A percentile compares a stretch with the other conserved stretches of the same genome.
These are phyloP conservation scores for Leptodermis oblonga DNA, from an alignment of 257 asterid genomes.

Conservation along the genomic window DNA sequence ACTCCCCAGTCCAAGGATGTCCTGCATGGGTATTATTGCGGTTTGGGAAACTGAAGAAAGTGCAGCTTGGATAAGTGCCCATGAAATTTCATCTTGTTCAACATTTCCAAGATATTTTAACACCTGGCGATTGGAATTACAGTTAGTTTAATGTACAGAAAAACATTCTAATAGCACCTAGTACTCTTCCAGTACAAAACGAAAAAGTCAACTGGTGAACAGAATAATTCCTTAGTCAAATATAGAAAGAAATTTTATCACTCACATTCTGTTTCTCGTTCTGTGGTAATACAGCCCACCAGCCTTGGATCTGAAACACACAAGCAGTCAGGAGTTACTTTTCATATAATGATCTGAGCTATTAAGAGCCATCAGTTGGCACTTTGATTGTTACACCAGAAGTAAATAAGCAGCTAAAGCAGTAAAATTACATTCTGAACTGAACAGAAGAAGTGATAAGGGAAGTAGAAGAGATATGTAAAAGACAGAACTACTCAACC, in stretches of 20 bases:
- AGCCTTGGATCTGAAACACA: slow-evolving; percentile 65
- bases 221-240: background rate
- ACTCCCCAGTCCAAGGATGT: slow-evolving; percentile 76
- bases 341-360: background rate
- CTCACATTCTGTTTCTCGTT: slow-evolving; percentile 77
- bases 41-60: slow-evolving; percentile 85
- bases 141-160: slow-evolving; percentile 8
- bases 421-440: background rate
- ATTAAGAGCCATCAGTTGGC: background rate
- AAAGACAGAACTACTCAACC: background rate
- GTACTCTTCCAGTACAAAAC: background rate
- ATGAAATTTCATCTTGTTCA: slow-evolving; percentile 65
- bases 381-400: background rate
- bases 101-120: slow-evolving; percentile 54
- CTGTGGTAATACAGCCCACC: slow-evolving; percentile 85
- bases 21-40: slow-evolving; percentile 94
- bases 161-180: background rate
- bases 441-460: background rate
- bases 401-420: background rate
- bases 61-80: slow-evolving; percentile 79
- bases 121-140: slow-evolving; percentile 44
- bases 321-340: background rate
- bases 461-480: background rate
- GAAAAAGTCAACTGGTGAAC: background rate
- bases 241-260: background rate